A percentile compares a stretch with the other conserved stretches of the same genome.
Evolutionary conservation across 2,329 filamentous ascomycete genomes (phyloP).

Genomic region (Pseudogymnoascus sp.): DNA sequence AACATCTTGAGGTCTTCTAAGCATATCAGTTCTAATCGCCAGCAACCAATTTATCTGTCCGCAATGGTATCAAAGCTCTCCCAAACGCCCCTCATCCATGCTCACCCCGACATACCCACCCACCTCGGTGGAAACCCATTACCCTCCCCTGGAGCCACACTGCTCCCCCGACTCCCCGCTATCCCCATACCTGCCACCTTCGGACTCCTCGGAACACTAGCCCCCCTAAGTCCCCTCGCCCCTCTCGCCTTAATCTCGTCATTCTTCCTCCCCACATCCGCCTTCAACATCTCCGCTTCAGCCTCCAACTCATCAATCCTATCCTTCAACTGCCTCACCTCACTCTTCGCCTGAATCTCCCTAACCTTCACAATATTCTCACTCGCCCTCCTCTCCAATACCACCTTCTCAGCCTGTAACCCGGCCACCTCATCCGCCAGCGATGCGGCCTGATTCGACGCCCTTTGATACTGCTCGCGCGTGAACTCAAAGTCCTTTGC

Average conservation of each 20-base stretch:
- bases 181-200: constrained; percentile 19
- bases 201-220: constrained; percentile 26
- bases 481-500: constrained; percentile 26
- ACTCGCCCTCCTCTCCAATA: constrained; percentile 19
- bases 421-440: constrained; percentile 15
- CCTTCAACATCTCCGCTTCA: constrained; percentile 26
- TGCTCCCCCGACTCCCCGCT: constrained; percentile 22
- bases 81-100: neutral
- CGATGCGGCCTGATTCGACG: constrained; percentile 20
- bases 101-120: neutral
- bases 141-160: constrained; percentile 9
- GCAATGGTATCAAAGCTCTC: constrained; percentile 5
- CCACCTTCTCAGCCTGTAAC: constrained; percentile 17
- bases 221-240: constrained; percentile 27
- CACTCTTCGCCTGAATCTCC: constrained; percentile 20
- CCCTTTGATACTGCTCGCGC: constrained; percentile 24
- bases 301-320: constrained; percentile 30
- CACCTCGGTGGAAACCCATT: constrained; percentile 1
- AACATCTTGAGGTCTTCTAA: neutral
- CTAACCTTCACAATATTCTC: constrained; percentile 24
- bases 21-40: neutral
- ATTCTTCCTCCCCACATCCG: constrained; percentile 33
- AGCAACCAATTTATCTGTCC: neutral
- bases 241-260: constrained; percentile 34
- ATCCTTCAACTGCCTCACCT: constrained; percentile 17